These are phyloP conservation scores for Saccharomycopsis babjevae DNA, from an alignment of 805 yeast species.

Conservation along the genomic window DNA sequence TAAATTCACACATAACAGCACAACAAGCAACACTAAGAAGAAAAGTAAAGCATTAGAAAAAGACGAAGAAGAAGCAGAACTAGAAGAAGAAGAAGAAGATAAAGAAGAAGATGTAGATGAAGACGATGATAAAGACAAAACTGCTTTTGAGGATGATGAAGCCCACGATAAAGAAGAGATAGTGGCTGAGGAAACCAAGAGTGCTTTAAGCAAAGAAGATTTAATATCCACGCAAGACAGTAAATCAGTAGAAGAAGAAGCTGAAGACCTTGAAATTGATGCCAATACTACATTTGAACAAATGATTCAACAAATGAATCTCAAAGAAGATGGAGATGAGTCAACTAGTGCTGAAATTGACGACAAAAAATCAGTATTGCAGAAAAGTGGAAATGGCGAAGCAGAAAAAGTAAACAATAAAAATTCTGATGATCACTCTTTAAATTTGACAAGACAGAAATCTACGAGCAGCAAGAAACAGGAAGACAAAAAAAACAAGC, in stretches of 20 bases:
- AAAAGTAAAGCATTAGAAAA: conserved; percentile 17
- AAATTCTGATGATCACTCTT: neutral
- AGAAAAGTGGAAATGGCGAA: neutral
- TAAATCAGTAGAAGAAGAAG: neutral
- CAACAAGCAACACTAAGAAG: conserved; percentile 18
- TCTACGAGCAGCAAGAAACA: conserved; percentile 21
- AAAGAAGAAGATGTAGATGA: neutral
- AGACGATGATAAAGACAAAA: neutral
- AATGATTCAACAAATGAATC: neutral
- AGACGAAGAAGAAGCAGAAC: conserved; percentile 32
- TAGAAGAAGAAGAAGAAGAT: conserved; percentile 21
- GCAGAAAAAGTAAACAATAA: neutral
- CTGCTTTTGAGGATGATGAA: neutral
- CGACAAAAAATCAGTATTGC: neutral
- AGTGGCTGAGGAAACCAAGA: neutral
- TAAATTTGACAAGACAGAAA: neutral
- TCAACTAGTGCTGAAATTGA: neutral
- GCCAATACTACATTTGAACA: neutral
- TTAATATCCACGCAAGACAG: neutral
- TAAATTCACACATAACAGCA: conserved; percentile 25
- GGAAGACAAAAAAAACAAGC: conserved; percentile 14
- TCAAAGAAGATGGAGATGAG: neutral
- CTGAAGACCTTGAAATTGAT: neutral
- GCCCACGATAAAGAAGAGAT: neutral
- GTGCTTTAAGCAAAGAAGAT: neutral